A percentile compares a stretch with the other conserved stretches of the same genome.
Evolutionary conservation across 768 basidiomycete genomes (phyloP).

Genomic region (Termitomyces sp.): DNA sequence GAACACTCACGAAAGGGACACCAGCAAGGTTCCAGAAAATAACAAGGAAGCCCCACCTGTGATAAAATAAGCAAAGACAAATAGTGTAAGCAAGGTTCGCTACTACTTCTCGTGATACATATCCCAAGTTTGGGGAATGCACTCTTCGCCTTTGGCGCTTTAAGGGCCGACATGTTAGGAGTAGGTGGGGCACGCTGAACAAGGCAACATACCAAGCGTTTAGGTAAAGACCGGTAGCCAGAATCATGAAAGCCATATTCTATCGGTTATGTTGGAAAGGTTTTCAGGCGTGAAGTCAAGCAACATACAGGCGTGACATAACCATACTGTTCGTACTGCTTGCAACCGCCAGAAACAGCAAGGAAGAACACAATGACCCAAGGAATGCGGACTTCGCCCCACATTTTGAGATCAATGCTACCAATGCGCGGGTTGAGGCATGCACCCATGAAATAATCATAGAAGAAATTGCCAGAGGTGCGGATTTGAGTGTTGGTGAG

Average conservation of each 20-base stretch:
- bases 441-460: constrained; percentile 97
- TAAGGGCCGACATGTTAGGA: constrained; percentile 4
- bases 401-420: constrained; percentile 95
- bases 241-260: constrained; percentile 97
- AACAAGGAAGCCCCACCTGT: constrained; percentile 90
- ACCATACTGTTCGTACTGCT: constrained; percentile 90
- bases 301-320: constrained; percentile 83
- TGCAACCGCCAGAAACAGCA: constrained; percentile 87
- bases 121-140: constrained; percentile 97
- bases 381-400: constrained; percentile 93
- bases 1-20: constrained; percentile 70
- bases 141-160: constrained; percentile 90
- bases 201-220: constrained; percentile 72
- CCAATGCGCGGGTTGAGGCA: constrained; percentile 91
- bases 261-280: neutral
- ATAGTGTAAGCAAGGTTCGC: constrained; percentile 8
- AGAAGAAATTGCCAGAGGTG: constrained; percentile 93
- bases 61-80: neutral
- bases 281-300: neutral
- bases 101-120: constrained; percentile 95
- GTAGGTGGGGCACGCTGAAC: neutral
- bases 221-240: constrained; percentile 94
- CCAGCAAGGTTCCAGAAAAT: constrained; percentile 98
- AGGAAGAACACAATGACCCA: constrained; percentile 97
- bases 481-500: constrained; percentile 76